These are phyloP conservation scores for Apiospora marii DNA, from an alignment of 2,329 filamentous ascomycete genomes.

Conservation along the genomic window DNA sequence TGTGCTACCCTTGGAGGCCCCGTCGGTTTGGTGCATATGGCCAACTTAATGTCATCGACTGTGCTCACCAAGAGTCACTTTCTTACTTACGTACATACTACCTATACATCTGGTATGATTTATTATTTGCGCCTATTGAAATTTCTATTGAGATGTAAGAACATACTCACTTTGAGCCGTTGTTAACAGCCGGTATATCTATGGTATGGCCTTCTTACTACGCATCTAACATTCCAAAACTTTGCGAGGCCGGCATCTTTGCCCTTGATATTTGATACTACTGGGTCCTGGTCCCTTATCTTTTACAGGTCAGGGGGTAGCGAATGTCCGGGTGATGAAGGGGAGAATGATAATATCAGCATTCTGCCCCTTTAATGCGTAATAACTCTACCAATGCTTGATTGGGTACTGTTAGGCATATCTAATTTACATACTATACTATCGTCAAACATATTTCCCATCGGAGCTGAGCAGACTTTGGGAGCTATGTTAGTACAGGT, in stretches of 20 bases:
- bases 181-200: background rate
- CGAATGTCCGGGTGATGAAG: slow-evolving; percentile 11
- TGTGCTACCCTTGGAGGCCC: slow-evolving; percentile 1
- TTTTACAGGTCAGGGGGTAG: background rate
- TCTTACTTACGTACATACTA: background rate
- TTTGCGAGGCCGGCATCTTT: background rate
- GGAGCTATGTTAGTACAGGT: background rate
- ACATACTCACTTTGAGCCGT: too few species aligned
- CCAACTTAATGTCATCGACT: background rate
- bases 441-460: background rate
- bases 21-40: background rate
- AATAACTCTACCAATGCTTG: background rate
- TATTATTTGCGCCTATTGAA: background rate
- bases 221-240: background rate
- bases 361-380: slow-evolving; percentile 12
- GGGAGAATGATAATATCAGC: background rate
- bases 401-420: background rate
- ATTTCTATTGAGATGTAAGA: background rate
- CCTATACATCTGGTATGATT: background rate
- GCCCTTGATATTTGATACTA: background rate
- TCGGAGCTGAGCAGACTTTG: background rate
- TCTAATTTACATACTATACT: background rate
- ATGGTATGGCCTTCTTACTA: background rate
- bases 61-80: background rate
- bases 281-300: background rate